Evolutionary conservation across 2,329 filamentous ascomycete species (phyloP), one percentile per base, ranked within the genome.

Genomic region (Colletotrichum musae): DNA sequence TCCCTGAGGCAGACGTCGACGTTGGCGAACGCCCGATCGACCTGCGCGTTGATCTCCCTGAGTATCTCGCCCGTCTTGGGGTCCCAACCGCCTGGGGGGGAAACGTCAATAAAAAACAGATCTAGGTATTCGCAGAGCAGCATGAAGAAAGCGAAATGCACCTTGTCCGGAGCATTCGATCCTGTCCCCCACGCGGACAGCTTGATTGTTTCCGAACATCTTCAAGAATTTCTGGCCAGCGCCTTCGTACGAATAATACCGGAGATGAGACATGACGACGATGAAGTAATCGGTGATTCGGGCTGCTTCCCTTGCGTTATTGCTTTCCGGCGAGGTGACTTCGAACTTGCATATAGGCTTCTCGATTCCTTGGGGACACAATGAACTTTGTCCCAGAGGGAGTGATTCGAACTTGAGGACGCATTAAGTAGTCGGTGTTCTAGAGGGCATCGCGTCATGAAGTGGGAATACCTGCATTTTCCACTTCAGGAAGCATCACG

Each of bases 21-120:
- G 64, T 91, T 91, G 4, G 74, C 76, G 72, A 91, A 91, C 0
- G 88, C 86, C 61, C 83, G 80, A 58, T 85, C 84, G 54, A 88
- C 84, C 60, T 88, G 80, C 0, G 77, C 80, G 54, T 82, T 80
- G 48, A 85, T 77, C 12, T 85, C 81, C 2, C 72, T 73, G 26
- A 68, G 80, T 74, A 74, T 58, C 10, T 68, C 71, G 7, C 73
- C 70, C 1, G 71, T 77, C 5, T 75, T 39, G 16, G 74, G 77
- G 36, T 79, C 68, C 79, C 78, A 81, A 16, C 75, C 79, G 36
- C 77, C 79, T 80, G 24, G 21, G 21, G 21, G 21, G 21, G 21
- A 24, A 4, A 24, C 21, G 21, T 24, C 21, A 24, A 4, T 24
- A 24, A 3, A 24, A 24, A 24, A 24, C 21, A 3, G 21, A 24